These are phyloP conservation scores for Tetradesmus obliquus DNA, from an alignment of 139 green algal genomes.

Conservation along the genomic window DNA sequence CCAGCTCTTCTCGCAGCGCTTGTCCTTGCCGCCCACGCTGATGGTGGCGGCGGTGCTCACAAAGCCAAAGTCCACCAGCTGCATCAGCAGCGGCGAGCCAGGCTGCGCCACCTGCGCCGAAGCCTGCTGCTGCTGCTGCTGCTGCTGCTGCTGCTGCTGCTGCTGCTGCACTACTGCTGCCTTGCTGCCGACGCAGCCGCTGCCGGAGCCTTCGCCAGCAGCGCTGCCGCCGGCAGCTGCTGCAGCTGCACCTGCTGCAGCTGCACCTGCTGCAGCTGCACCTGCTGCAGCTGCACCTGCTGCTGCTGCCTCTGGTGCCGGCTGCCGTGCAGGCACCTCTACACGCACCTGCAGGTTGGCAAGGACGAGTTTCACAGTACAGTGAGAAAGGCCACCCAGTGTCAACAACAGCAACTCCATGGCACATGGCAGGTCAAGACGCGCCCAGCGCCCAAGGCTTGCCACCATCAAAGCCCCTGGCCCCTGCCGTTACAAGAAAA, in stretches of 20 bases:
- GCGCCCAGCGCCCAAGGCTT: no score
- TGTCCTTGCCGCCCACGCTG: slow-evolving; percentile 37
- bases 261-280: not conserved
- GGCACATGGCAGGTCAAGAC: no score
- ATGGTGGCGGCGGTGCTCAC: slow-evolving; percentile 39
- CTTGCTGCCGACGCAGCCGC: slow-evolving; percentile 27
- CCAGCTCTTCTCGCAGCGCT: slow-evolving; percentile 43
- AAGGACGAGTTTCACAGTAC: no score
- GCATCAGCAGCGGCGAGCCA: slow-evolving; percentile 23
- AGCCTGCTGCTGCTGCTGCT: not conserved
- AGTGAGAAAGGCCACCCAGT: no score
- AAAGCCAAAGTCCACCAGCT: slow-evolving; percentile 44
- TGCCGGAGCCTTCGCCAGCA: not conserved
- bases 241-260: not conserved
- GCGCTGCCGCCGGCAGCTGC: not conserved
- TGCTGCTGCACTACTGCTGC: not conserved
- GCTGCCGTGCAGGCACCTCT: not conserved
- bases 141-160: not conserved
- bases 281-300: slow-evolving; percentile 10
- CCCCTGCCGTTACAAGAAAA: no score
- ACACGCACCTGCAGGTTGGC: no score
- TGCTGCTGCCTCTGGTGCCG: not conserved
- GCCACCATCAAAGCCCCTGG: no score
- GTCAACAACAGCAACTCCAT: no score
- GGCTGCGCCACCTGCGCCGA: not conserved